Conservation (phyloP, 345 rosid species). For the Chamaenerion angustifolium region DNA sequence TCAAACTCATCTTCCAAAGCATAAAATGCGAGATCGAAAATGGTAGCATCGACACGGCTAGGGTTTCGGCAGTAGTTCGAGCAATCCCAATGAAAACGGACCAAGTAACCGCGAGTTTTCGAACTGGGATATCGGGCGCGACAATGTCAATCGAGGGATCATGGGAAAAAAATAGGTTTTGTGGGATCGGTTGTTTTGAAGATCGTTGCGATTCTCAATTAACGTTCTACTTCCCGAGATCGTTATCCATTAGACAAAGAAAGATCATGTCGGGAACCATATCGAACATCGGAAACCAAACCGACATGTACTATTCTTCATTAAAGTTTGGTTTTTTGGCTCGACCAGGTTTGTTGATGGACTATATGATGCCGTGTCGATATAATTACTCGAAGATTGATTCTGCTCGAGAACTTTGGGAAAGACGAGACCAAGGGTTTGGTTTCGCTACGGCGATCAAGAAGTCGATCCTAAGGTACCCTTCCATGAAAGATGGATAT, state of each 20-base stretch:
- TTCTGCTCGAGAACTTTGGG: constrained; percentile 2
- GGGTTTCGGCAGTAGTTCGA: background rate
- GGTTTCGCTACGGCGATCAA: background rate
- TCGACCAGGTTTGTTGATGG: background rate
- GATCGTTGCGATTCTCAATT: constrained; percentile 1
- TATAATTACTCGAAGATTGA: constrained; percentile 3
- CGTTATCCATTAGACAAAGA: constrained; percentile 3
- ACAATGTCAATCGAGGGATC: constrained; percentile 1
- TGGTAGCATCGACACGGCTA: background rate
- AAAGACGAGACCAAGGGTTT: background rate
- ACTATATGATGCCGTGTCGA: background rate
- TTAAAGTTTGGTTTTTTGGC: background rate
- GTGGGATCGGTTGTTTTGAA: background rate
- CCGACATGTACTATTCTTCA: background rate
- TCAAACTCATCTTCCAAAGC: background rate
- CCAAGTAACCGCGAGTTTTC: background rate
- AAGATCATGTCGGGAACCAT: constrained; percentile 3
- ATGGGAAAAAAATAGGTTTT: background rate
- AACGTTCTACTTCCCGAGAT: background rate
- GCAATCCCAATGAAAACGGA: background rate
- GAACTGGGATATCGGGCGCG: background rate
- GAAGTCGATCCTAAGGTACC: constrained; percentile 1
- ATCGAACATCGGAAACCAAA: background rate
- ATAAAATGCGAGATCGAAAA: background rate
- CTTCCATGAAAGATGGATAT: background rate